Evolutionary conservation across 371 early-diverging fungal species (phyloP), one percentile per base, ranked within the genome.

Genomic region (Nematocida displodere): DNA sequence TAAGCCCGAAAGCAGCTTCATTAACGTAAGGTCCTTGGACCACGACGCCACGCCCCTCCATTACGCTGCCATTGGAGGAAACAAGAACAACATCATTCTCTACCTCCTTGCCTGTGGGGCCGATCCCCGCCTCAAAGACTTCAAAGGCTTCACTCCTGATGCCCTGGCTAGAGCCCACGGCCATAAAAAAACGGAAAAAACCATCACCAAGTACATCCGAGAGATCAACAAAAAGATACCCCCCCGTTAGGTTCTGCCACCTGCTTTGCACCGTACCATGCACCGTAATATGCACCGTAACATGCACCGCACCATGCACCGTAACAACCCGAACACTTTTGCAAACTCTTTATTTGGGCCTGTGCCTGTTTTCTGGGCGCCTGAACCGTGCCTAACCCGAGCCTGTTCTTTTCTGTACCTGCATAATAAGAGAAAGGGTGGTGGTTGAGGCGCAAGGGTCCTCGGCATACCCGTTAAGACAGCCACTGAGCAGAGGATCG

Each of bases 61-160:
- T 49, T 71, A 42, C 61, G 75, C 75, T 22, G 75, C 75, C 0
- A 76, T 71, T 5, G 75, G 75, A n/a, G 75, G 75, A 24, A 71
- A 71, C 31, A 71, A 33, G 33, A 71, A 71, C 61, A 71, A 71
- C 36, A 58, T 71, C 4, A 71, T 71, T 20, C 62, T 71, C 36
- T 71, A 71, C 50, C 31, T 71, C 8, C 63, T 71, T 5, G 11
- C 75, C 7, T 71, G 49, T 34, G 75, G 75, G 17, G 75, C 75
- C 47, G 75, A 71, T 34, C 75, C 75, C 0, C 33, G 61, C 29
- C 48, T 71, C 24, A 59, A 56, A 37, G 75, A 71, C 62, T 39
- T 44, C 39, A 71, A 59, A n/a, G 75, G 75, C 17, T 13, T 24
- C 5, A 71, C 75, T 20, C 62, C 75, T 13, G 61, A 59, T 40